These are phyloP conservation scores for Neofusicoccum ribis DNA, from an alignment of 2,329 filamentous ascomycete genomes.

Conservation along the genomic window DNA sequence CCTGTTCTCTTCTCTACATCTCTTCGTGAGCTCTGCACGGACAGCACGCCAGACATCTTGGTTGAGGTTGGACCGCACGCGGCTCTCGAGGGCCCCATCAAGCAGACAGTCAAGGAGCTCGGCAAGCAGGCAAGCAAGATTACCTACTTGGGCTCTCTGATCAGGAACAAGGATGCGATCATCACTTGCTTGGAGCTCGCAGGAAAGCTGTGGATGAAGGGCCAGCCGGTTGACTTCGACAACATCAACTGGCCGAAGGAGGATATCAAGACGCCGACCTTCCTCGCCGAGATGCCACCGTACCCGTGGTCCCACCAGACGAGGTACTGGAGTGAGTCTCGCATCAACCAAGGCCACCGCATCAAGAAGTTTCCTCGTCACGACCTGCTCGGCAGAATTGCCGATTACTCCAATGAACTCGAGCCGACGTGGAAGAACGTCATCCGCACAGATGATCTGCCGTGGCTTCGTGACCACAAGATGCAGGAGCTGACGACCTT, in stretches of 20 bases:
- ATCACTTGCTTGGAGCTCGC: constrained; percentile 22
- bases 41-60: constrained; percentile 5
- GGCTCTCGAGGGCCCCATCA: constrained; percentile 27
- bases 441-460: constrained; percentile 25
- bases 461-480: constrained; percentile 29
- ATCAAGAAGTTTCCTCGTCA: constrained; percentile 20
- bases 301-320: constrained; percentile 31
- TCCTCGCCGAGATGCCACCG: constrained; percentile 26
- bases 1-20: constrained; percentile 37
- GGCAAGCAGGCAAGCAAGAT: constrained; percentile 15
- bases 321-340: constrained; percentile 24
- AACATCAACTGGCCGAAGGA: constrained; percentile 28
- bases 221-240: constrained; percentile 24
- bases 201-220: constrained; percentile 25
- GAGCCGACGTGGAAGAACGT: constrained; percentile 25
- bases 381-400: constrained; percentile 31
- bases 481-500: constrained; percentile 31
- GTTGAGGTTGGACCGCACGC: constrained; percentile 36
- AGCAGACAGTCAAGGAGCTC: constrained; percentile 10
- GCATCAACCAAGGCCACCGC: constrained; percentile 18
- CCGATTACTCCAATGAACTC: constrained; percentile 24
- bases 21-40: constrained; percentile 23
- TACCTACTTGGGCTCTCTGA: constrained; percentile 4
- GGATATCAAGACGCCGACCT: constrained; percentile 10
- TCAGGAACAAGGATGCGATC: constrained; percentile 8